A percentile compares a stretch with the other conserved stretches of the same genome.
Evolutionary conservation across 2,329 filamentous ascomycete genomes (phyloP).

Genomic region (Fusarium haematococcum): DNA sequence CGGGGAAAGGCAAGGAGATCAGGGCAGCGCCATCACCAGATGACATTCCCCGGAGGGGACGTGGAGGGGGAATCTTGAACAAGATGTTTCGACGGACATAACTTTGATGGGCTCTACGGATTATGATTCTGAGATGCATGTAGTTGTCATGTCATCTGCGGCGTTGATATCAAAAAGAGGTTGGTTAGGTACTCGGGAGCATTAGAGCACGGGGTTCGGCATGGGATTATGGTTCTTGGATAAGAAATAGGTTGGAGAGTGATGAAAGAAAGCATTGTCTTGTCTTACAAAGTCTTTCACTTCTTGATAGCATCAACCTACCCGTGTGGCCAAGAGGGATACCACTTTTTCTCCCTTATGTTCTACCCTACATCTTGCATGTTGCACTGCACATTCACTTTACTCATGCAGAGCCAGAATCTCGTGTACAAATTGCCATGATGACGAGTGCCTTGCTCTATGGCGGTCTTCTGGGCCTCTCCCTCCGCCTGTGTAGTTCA

Average conservation of each 20-base stretch:
- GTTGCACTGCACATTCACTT: background rate
- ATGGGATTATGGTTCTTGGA: background rate
- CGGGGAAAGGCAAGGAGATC: constrained; percentile 37
- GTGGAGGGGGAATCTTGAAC: constrained; percentile 49
- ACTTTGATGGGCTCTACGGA: background rate
- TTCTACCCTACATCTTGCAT: background rate
- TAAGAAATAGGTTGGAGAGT: background rate
- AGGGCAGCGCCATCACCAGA: constrained; percentile 30
- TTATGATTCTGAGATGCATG: constrained; percentile 11
- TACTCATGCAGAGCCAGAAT: background rate
- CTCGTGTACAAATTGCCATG: background rate
- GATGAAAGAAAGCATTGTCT: background rate
- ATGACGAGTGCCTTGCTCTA: background rate
- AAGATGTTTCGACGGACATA: constrained; percentile 52
- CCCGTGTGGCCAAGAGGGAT: background rate
- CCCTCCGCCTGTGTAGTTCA: background rate
- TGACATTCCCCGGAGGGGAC: constrained; percentile 39
- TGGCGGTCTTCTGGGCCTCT: background rate
- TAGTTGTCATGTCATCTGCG: background rate
- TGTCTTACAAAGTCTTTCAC: background rate
- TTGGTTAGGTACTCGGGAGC: background rate
- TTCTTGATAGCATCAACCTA: background rate
- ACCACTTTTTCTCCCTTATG: background rate
- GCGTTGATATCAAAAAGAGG: constrained; percentile 8
- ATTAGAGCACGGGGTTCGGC: background rate